Evolutionary conservation across 305 asterid genomes (phyloP).

Genomic region (Solanum hybrid): DNA sequence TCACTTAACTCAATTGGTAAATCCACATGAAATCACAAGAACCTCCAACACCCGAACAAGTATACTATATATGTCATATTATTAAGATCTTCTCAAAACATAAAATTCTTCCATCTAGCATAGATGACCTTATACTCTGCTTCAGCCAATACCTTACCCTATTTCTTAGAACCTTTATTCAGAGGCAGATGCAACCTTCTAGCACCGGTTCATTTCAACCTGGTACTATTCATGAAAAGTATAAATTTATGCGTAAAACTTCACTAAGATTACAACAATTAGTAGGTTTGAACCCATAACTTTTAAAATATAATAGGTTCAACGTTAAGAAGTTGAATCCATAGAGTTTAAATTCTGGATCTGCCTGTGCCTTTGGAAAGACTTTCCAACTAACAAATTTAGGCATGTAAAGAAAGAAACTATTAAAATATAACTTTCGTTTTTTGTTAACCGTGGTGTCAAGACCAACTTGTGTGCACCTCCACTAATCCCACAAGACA

Average conservation of each 20-base stretch:
- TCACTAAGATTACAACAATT: background rate
- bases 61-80: background rate
- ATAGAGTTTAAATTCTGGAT: background rate
- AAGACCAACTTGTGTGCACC: background rate
- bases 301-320: background rate
- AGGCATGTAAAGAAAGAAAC: background rate
- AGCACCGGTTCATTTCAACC: background rate
- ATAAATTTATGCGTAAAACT: background rate
- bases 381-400: background rate
- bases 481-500: background rate
- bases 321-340: background rate
- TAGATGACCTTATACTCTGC: background rate
- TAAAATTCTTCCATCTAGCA: background rate
- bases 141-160: background rate
- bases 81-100: background rate
- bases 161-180: background rate
- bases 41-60: background rate
- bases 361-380: background rate
- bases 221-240: background rate
- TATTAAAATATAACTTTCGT: background rate
- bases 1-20: constrained; percentile 3
- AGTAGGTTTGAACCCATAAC: background rate
- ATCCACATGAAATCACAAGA: background rate
- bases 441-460: background rate
- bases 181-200: background rate